Conservation (phyloP, 805 yeast genomes). For the Candida maltosa region DNA sequence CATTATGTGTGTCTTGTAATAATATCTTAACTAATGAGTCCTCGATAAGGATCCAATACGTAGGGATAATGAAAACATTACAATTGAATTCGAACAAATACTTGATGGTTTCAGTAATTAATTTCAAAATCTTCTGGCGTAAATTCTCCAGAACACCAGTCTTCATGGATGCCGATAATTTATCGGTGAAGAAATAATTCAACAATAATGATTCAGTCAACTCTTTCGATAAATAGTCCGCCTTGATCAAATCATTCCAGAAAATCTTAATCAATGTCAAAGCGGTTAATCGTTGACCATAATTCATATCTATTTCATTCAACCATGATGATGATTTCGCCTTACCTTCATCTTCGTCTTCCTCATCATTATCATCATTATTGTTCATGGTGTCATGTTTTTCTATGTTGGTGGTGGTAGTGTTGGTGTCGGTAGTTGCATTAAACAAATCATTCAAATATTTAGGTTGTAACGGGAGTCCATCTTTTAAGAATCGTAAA, state of each 20-base stretch:
- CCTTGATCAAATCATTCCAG: conserved; percentile 63
- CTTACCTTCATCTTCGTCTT: conserved; percentile 1
- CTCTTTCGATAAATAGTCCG: conserved; percentile 61
- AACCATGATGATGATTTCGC: conserved; percentile 5
- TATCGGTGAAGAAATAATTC: conserved; percentile 40
- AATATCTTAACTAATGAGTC: conserved; percentile 43
- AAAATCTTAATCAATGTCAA: conserved; percentile 57
- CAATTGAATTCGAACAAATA: conserved; percentile 47
- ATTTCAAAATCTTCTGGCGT: conserved; percentile 24
- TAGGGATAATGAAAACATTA: conserved; percentile 63
- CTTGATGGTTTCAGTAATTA: conserved; percentile 27
- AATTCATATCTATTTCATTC: conserved; percentile 22
- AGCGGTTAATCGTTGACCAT: conserved; percentile 32
- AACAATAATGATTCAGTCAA: conserved; percentile 58
- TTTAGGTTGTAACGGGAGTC: conserved; percentile 27
- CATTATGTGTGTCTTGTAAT: conserved; percentile 12
- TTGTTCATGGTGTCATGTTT: conserved; percentile 9
- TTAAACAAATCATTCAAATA: conserved; percentile 20
- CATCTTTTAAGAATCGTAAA: conserved; percentile 46
- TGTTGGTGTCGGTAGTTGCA: too few species aligned
- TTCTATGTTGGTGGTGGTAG: conserved; percentile 9
- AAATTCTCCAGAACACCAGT: conserved; percentile 13
- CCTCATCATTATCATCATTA: conserved; percentile 18
- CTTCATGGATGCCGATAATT: conserved; percentile 13
- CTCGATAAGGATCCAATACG: conserved; percentile 56